Evolutionary conservation across 768 basidiomycete species (phyloP), one percentile per base, ranked within the genome.

Genomic region (Agaricus bisporus): DNA sequence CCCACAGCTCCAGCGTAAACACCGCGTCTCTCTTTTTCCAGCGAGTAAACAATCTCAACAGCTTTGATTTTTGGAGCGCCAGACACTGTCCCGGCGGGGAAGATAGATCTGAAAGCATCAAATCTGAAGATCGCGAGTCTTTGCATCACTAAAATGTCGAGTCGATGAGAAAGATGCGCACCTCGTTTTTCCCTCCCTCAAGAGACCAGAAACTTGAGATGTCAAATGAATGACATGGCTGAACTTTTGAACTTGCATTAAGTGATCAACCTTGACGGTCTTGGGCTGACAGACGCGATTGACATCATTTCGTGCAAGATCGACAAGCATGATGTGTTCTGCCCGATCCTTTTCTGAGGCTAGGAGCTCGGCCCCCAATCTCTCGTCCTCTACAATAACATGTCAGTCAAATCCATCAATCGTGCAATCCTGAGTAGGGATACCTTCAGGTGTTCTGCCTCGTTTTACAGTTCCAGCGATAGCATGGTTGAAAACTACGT

Each of bases 31-130:
- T 98, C 91, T 61, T 85, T 79, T 66, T 98, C 97, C 46, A 98
- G 70, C 17, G 82, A 83, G 5, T 85, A 85, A 26, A 99, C 73
- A 39, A 99, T 84, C 67, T 99, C 92, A 58, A 99, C 91, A 0
- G 97, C 97, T 66, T 95, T 97, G 69, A 99, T 95, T 72, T 99
- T 99, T 2, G 97, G 97, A 29, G 97, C 97, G 20, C 97, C 97
- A 1, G 95, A 98, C 22, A 99, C 97, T 2, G 97, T 99, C 0
- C 97, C 97, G 15, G 95, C 95, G 1, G 97, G 97, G 75, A 99
- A 98, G 59, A 99, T 98, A 20, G 95, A 98, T 9, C 95, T 83
- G 80, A 99, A 98, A 0, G 97, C 97, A 66, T 98, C 95, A 64
- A 98, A 99, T 59, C 95, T 95, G 38, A 41, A 56, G 39, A 18